These are phyloP conservation scores for Irpex rosettiformis DNA, from an alignment of 1,284 basidiomycete species.

Conservation along the genomic window DNA sequence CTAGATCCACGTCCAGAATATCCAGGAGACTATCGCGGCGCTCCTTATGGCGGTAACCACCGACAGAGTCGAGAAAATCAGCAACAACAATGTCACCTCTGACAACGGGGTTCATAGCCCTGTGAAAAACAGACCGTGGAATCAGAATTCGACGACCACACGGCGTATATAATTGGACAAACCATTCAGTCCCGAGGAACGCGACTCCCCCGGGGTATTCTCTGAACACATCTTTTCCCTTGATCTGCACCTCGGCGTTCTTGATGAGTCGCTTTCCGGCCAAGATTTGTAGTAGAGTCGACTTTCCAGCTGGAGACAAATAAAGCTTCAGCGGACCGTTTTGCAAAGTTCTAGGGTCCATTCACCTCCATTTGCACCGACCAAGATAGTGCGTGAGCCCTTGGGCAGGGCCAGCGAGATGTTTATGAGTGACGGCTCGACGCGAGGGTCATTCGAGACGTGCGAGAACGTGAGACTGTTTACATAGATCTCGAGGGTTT, in stretches of 20 bases:
- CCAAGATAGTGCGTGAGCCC: slow-evolving; percentile 78
- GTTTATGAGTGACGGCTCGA: slow-evolving; percentile 53
- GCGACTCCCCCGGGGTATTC: slow-evolving; percentile 74
- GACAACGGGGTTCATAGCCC: slow-evolving; percentile 97
- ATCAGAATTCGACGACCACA: slow-evolving; percentile 4
- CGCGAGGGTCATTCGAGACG: slow-evolving; percentile 25
- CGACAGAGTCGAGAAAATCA: slow-evolving; percentile 91
- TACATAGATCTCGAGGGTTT: slow-evolving; percentile 43
- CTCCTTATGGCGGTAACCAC: slow-evolving; percentile 91
- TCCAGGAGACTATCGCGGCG: slow-evolving; percentile 84
- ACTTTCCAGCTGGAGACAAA: slow-evolving; percentile 76
- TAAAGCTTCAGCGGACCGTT: neutral
- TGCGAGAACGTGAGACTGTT: slow-evolving; percentile 65
- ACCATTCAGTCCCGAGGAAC: slow-evolving; percentile 93
- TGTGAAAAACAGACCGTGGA: slow-evolving; percentile 24
- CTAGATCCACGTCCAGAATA: slow-evolving; percentile 91
- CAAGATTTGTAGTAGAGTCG: slow-evolving; percentile 90
- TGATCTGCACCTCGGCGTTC: slow-evolving; percentile 59
- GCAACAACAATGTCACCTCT: slow-evolving; percentile 88
- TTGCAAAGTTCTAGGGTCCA: slow-evolving; percentile 20
- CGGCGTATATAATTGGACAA: slow-evolving; percentile 20
- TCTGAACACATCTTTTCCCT: slow-evolving; percentile 84
- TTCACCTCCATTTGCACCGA: slow-evolving; percentile 89
- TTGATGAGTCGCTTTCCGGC: slow-evolving; percentile 88
- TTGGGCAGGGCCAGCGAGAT: slow-evolving; percentile 64